Evolutionary conservation across 163 green algal genomes (phyloP), one percentile per base, ranked within the genome.

Genomic region (Scenedesmus sp.): DNA sequence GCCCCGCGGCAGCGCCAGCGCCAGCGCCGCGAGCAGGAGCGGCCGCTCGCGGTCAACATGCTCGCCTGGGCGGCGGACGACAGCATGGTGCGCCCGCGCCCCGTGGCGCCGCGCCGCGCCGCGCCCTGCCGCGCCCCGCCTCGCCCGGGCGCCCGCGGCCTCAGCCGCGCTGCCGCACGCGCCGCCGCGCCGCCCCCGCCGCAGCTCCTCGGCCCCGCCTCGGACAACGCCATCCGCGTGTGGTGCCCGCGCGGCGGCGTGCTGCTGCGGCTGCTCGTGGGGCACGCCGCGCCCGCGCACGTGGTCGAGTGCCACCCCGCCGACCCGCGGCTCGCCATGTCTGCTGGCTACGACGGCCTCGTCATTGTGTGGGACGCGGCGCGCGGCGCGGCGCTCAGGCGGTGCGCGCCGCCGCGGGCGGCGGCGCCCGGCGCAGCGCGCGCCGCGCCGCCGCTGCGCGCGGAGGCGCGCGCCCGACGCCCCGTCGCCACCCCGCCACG

Each of bases 271-370:
- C 45, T 77, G 39, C 73, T 88, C n/a, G 31, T 34, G 15, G 83
- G 83, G 20, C 84, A 91, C 85, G 87, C 45, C 2, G 69, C 67
- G 69, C 72, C 70, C 20, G 78, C 62, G 64, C 88, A 94, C 60
- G 81, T 96, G 45, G 70, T 95, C 63, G 86, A 93, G 60, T 75
- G 53, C 24, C 91, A 96, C 75, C 91, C 91, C 1, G 63, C 62
- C 14, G 78, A 95, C 75, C 86, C 84, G 11, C 64, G 74, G 15
- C 60, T 97, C 17, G 89, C 85, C 42, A 81, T 96, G 78, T 88
- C 83, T 9, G 92, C 89, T 24, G 85, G 79, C 45, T 96, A 93
- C 48, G 89, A 94, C 57, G 90, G 90, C 13, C 51, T 65, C 14
- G 75, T 67, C 45, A 83, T 89, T 4, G 39, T 94, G 14, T 94